Conservation (phyloP, 495 filamentous ascomycete species). For the Jackrogersella multiformis region DNA sequence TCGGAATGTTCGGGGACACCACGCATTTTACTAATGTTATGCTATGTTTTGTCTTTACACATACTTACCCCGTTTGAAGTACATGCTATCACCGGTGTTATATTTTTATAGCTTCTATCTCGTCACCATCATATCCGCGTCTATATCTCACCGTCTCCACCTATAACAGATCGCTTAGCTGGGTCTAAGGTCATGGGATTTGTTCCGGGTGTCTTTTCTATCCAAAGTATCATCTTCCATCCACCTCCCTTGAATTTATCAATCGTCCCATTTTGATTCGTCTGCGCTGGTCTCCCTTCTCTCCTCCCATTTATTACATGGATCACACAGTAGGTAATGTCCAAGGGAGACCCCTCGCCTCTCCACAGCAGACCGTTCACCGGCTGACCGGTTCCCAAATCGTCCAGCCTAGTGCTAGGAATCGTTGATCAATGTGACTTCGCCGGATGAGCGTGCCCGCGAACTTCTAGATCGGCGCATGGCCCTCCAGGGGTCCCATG, state of each 20-base stretch:
- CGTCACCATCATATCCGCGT: not conserved
- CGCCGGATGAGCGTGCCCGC: constrained; percentile 22
- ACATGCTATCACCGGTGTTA: not conserved
- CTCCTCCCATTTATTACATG: constrained; percentile 3
- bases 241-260: not conserved
- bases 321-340: constrained; percentile 9
- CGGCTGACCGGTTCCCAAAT: constrained; percentile 29
- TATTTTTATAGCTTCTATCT: constrained; percentile 2
- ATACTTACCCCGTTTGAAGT: not conserved
- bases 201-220: constrained; percentile 7
- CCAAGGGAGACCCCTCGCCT: constrained; percentile 6
- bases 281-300: not conserved
- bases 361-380: constrained; percentile 23
- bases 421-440: constrained; percentile 30
- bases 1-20: constrained; percentile 38
- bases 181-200: constrained; percentile 5
- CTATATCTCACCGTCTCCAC: constrained; percentile 13
- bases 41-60: not conserved
- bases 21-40: constrained; percentile 17
- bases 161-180: constrained; percentile 14
- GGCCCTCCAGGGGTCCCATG: constrained; percentile 34
- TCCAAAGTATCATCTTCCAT: constrained; percentile 1
- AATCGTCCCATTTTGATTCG: constrained; percentile 20
- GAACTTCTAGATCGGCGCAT: constrained; percentile 38
- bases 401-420: constrained; percentile 11